These are phyloP conservation scores for Ogataea haglerorum DNA, from an alignment of 805 yeast species.

Conservation along the genomic window DNA sequence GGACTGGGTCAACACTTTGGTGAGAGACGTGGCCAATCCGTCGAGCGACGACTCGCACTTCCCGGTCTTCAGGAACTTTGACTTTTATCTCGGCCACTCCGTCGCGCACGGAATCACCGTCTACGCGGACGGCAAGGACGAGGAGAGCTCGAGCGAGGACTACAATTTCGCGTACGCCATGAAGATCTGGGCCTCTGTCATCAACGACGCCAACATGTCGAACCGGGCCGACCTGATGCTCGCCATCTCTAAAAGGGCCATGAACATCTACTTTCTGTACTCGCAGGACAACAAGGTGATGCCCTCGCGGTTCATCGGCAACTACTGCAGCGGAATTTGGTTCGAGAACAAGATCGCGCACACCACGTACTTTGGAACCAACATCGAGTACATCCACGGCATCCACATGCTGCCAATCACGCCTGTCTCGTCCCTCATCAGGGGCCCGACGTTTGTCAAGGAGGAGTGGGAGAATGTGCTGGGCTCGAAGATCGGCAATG, in stretches of 20 bases:
- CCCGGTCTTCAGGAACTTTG: constrained; percentile 61
- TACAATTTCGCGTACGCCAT: constrained; percentile 60
- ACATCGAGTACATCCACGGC: constrained; percentile 62
- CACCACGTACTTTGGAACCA: constrained; percentile 60
- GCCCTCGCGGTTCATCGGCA: constrained; percentile 46
- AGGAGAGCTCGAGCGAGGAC: constrained; percentile 66
- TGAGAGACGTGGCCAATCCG: constrained; percentile 66
- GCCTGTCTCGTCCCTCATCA: constrained; percentile 59
- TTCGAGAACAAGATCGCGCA: constrained; percentile 67
- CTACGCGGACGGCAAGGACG: constrained; percentile 60
- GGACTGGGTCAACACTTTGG: constrained; percentile 54
- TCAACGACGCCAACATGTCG: constrained; percentile 49
- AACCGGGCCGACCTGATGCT: constrained; percentile 55
- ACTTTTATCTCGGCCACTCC: constrained; percentile 66
- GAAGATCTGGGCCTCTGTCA: constrained; percentile 63
- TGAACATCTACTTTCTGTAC: constrained; percentile 50
- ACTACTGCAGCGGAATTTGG: constrained; percentile 59
- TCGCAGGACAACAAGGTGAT: constrained; percentile 43
- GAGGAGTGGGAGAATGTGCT: constrained; percentile 67
- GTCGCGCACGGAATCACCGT: constrained; percentile 64
- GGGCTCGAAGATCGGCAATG: constrained; percentile 40
- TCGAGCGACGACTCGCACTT: constrained; percentile 44
- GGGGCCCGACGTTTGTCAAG: constrained; percentile 52
- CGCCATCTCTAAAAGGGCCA: constrained; percentile 47
- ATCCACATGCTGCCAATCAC: constrained; percentile 72